Conservation (phyloP, 2,329 filamentous ascomycete species). For the Penicillium sp. region DNA sequence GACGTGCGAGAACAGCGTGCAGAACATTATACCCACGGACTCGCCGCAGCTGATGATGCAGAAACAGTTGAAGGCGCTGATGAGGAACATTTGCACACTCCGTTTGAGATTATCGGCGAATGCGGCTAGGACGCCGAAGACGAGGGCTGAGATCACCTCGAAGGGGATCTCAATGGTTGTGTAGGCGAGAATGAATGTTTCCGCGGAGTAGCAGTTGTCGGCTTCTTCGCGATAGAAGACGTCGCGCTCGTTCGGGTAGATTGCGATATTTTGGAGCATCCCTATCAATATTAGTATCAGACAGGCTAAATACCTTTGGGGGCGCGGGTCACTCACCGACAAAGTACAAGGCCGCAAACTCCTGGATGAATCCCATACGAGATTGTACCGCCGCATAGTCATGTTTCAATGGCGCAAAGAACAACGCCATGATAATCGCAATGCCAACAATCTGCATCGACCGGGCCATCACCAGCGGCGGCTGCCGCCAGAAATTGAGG, state of each 20-base stretch:
- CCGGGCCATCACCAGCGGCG: constrained; percentile 63
- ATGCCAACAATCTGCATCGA: constrained; percentile 68
- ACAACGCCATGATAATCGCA: constrained; percentile 63
- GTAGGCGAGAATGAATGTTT: constrained; percentile 71
- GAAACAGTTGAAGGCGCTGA: constrained; percentile 68
- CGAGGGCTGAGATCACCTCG: constrained; percentile 64
- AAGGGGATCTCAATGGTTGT: constrained; percentile 71
- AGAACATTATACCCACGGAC: constrained; percentile 76
- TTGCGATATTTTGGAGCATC: constrained; percentile 76
- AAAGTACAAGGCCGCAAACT: constrained; percentile 60
- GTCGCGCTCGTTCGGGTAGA: constrained; percentile 71
- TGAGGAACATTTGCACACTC: constrained; percentile 66
- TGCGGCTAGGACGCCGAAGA: constrained; percentile 66
- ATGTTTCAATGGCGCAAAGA: constrained; percentile 70
- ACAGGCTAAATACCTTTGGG: not conserved
- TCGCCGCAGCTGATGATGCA: constrained; percentile 74
- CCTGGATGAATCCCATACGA: constrained; percentile 71
- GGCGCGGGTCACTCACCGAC: constrained; percentile 29
- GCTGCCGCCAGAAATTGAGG: constrained; percentile 70
- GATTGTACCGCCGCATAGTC: constrained; percentile 72
- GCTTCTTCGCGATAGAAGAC: constrained; percentile 78
- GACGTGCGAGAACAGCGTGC: constrained; percentile 72
- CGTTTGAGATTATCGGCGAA: constrained; percentile 67
- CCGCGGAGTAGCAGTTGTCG: constrained; percentile 70
- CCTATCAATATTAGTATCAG: constrained; percentile 45